phyloP scores from a whole-genome alignment of 148 eudicot genomes.

The Heliamphora exappendiculata region DNA sequence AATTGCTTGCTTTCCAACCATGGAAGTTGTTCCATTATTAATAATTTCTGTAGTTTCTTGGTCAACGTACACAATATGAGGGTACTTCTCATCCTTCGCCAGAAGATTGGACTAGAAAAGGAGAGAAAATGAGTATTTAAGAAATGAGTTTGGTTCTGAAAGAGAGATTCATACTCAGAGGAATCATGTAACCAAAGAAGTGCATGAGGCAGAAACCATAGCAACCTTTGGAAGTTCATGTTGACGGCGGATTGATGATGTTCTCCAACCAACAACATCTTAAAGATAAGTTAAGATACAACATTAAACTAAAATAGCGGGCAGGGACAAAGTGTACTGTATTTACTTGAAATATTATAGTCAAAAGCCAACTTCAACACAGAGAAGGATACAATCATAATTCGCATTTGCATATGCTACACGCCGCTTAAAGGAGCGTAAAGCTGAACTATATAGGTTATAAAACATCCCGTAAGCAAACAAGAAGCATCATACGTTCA shows the following conservation, averaged over 20 bases:
- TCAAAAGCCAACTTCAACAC: background rate
- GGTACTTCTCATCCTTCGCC: slow-evolving; percentile 51
- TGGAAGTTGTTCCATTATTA: slow-evolving; percentile 23
- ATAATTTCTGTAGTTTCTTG: slow-evolving; percentile 21
- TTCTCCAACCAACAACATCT: slow-evolving; percentile 96
- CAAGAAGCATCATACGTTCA: background rate
- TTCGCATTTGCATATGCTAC: slow-evolving; percentile 85
- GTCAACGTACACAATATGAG: slow-evolving; percentile 64
- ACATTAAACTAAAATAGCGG: background rate
- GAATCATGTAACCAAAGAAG: slow-evolving; percentile 1
- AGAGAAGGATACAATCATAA: slow-evolving; percentile 74
- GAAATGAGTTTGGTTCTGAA: background rate
- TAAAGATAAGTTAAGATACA: slow-evolving; percentile 33
- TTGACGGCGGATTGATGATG: slow-evolving; percentile 84
- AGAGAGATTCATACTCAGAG: background rate
- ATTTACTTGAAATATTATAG: background rate
- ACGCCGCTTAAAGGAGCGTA: slow-evolving; percentile 71
- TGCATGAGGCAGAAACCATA: slow-evolving; percentile 5
- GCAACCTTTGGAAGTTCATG: slow-evolving; percentile 69
- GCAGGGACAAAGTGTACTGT: background rate
- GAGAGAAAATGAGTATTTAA: slow-evolving; percentile 3
- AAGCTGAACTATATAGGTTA: slow-evolving; percentile 59
- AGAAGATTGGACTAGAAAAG: slow-evolving; percentile 51
- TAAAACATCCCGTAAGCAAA: slow-evolving; percentile 13
- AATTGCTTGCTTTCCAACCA: slow-evolving; percentile 24